A percentile compares a stretch with the other conserved stretches of the same genome.
These are phyloP conservation scores for Bassia scoparia DNA, from an alignment of 148 eudicot genomes.

Conservation along the genomic window DNA sequence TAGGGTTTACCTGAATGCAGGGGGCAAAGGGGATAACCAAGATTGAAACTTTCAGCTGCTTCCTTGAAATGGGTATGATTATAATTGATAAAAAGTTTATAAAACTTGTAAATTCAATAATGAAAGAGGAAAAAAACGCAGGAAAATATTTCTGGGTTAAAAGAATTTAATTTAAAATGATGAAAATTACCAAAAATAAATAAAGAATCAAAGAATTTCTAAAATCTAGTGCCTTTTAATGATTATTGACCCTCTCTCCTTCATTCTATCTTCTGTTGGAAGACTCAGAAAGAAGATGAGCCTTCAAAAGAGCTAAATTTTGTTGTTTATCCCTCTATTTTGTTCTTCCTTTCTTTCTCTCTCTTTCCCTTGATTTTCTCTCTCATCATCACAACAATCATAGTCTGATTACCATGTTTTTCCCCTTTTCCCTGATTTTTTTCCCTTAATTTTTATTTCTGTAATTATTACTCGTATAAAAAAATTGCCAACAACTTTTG, in stretches of 20 bases:
- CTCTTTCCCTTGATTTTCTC: constrained; percentile 30
- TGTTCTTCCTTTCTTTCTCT: constrained; percentile 23
- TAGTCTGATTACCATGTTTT: background rate
- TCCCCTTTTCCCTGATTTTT: background rate
- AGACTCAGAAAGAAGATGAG: constrained; percentile 39
- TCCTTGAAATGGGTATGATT: constrained; percentile 7
- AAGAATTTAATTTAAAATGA: constrained; percentile 5
- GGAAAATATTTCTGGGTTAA: constrained; percentile 1
- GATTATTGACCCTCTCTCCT: constrained; percentile 34
- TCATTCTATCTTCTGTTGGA: constrained; percentile 25
- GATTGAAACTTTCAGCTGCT: constrained; percentile 23
- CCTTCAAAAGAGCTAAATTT: constrained; percentile 26
- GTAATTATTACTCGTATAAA: background rate
- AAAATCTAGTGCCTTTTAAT: constrained; percentile 12
- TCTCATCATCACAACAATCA: constrained; percentile 23
- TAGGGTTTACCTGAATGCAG: constrained; percentile 45
- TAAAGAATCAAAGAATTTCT: background rate
- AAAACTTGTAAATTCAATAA: background rate
- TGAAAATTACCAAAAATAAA: background rate
- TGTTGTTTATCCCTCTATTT: constrained; percentile 29
- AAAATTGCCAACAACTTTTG: constrained; percentile 9
- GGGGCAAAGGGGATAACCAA: constrained; percentile 27
- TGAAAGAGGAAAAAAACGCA: background rate
- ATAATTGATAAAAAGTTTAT: background rate
- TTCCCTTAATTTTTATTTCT: background rate